Conservation (phyloP, 148 eudicot genomes). For the Rheum nobile region DNA sequence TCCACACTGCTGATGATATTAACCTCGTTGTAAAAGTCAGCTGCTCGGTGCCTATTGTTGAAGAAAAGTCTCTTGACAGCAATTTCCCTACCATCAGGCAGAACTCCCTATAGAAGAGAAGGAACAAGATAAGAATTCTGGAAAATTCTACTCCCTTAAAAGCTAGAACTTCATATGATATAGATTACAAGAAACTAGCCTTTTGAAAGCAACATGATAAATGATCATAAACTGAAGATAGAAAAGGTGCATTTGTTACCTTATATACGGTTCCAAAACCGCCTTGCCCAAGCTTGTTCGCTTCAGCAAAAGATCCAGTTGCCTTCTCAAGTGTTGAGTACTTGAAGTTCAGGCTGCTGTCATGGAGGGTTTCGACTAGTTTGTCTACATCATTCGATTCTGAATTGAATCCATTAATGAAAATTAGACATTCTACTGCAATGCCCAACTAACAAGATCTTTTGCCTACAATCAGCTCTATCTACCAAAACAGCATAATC, state of each 20-base stretch:
- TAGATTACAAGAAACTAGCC: background rate
- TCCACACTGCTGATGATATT: conserved; percentile 54
- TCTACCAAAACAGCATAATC: background rate
- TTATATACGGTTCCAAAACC: conserved; percentile 68
- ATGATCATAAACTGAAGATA: background rate
- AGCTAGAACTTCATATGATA: background rate
- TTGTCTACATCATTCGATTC: conserved; percentile 31
- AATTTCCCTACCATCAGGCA: conserved; percentile 58
- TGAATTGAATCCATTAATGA: background rate
- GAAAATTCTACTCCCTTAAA: background rate
- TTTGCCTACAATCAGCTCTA: background rate
- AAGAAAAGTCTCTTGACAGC: conserved; percentile 62
- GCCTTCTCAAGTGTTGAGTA: conserved; percentile 59
- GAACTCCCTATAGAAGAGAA: conserved; percentile 29
- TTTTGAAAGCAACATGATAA: background rate
- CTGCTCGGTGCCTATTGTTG: conserved; percentile 50
- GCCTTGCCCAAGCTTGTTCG: conserved; percentile 63
- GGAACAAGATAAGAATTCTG: background rate
- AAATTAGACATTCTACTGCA: background rate
- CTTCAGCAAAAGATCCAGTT: conserved; percentile 37
- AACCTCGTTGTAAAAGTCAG: conserved; percentile 58
- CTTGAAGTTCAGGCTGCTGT: conserved; percentile 58
- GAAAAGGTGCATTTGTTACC: conserved; percentile 14
- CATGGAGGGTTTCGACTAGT: conserved; percentile 35
- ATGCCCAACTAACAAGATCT: background rate